Evolutionary conservation across 495 filamentous ascomycete genomes (phyloP), one percentile per base, ranked within the genome.

Genomic region (Penicillium arizonense): DNA sequence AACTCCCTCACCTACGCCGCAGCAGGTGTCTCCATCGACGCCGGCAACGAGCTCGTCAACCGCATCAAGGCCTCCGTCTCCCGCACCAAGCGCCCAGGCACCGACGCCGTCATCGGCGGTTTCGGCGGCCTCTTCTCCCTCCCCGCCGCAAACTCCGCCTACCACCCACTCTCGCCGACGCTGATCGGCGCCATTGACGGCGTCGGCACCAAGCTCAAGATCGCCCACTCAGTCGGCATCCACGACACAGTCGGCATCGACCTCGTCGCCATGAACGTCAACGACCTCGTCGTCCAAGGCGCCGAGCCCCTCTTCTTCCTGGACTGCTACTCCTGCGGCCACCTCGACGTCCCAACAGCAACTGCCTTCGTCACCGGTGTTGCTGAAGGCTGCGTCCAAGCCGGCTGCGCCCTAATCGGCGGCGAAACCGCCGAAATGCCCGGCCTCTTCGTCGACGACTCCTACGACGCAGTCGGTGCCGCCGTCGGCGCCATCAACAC

Each of bases 401-500:
- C 91, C 6, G 84, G 84, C 42, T 96, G 92, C 56, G 90, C 90
- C n/a, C 79, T 98, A 5, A 85, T 96, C 37, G 94, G 94, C 18
- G 94, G 94, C 21, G 94, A 98, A 69, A 97, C 94, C 3, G 94
- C 94, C 8, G 94, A 97, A 73, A 96, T 98, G 94, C 92, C 92
- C 5, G 91, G 89, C 39, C 84, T 97, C 70, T 96, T 96, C 73
- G 68, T 83, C 6, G 81, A 78, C 23, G 84, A 88, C 34, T 87
- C 91, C 55, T 97, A 96, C 69, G 92, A 97, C 61, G 89, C 92
- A 12, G 91, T 88, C 16, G 94, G 95, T 53, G 85, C 86, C 28
- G 90, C 91, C 14, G 85, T 91, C 47, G 94, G 94, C 40, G 89
- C 89, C 44, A 87, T 97, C 70, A 76, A 75, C 64, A 77, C 73